Percentiles rank a stretch among this genome's conserved stretches.
Evolutionary conservation across 495 filamentous ascomycete genomes (phyloP).

Genomic region (Penicillium angulare): DNA sequence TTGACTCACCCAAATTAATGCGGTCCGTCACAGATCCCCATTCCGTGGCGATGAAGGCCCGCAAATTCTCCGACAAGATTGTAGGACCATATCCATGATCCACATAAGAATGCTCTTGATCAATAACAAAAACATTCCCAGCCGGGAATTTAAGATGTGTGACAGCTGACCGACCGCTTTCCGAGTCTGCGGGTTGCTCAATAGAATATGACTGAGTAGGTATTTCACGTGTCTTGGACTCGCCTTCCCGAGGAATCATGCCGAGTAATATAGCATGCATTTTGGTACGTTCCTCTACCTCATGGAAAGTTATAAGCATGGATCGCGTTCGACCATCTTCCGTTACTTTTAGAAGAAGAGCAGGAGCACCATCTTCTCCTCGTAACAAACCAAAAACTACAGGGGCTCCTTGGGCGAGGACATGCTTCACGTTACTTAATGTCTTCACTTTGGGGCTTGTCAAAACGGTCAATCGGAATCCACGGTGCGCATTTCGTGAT

Average conservation of each 20-base stretch:
- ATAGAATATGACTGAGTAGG: constrained; percentile 61
- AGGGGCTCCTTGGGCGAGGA: constrained; percentile 56
- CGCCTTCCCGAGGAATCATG: constrained; percentile 56
- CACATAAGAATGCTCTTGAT: constrained; percentile 42
- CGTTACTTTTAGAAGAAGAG: constrained; percentile 66
- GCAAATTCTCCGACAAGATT: constrained; percentile 66
- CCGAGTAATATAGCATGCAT: constrained; percentile 70
- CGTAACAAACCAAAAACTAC: constrained; percentile 71
- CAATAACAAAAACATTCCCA: constrained; percentile 51
- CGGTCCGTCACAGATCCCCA: constrained; percentile 71
- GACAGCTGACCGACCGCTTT: constrained; percentile 25
- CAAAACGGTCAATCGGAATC: constrained; percentile 70
- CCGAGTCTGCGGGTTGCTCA: constrained; percentile 49
- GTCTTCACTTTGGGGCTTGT: constrained; percentile 75
- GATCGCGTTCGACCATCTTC: constrained; percentile 62
- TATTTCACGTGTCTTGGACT: constrained; percentile 61
- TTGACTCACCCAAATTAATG: constrained; percentile 59
- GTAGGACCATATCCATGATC: constrained; percentile 52
- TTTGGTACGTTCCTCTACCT: constrained; percentile 60
- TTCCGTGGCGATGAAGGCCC: constrained; percentile 64
- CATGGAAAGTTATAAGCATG: constrained; percentile 72
- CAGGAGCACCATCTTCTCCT: constrained; percentile 63
- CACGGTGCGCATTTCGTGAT: constrained; percentile 64
- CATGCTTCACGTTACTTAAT: constrained; percentile 67
- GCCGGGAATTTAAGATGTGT: constrained; percentile 42